Evolutionary conservation across 2,329 filamentous ascomycete species (phyloP).

Genomic region (Monilinia laxa): DNA sequence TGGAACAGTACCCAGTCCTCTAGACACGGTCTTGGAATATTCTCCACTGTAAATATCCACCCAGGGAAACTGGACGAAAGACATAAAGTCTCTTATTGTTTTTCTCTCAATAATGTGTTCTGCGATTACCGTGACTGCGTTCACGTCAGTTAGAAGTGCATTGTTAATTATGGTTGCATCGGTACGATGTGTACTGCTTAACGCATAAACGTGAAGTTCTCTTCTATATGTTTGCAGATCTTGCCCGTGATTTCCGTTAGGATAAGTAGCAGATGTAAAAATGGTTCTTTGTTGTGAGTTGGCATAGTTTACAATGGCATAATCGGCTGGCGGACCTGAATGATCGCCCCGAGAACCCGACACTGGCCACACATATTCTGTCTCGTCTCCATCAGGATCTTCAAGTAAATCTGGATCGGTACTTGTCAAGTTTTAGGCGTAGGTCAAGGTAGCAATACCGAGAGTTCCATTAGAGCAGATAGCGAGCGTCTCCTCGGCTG

Average conservation of each 20-base stretch:
- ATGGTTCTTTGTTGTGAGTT: neutral
- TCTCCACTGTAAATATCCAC: too few species aligned
- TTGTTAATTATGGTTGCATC: neutral
- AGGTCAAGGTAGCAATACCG: neutral
- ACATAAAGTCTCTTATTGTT: neutral
- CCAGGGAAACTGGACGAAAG: neutral
- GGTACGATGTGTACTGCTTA: neutral
- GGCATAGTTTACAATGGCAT: neutral
- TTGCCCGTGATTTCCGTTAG: neutral
- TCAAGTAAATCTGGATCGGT: neutral
- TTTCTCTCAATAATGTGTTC: neutral
- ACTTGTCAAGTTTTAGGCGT: neutral
- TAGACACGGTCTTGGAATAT: too few species aligned
- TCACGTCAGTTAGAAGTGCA: neutral
- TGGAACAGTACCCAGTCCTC: too few species aligned
- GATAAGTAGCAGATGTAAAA: neutral
- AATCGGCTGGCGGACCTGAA: neutral
- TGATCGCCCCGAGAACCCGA: neutral
- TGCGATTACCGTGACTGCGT: neutral
- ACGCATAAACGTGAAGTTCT: neutral
- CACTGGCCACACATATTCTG: neutral
- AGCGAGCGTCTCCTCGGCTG: neutral
- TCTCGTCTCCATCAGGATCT: neutral
- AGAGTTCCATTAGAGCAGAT: neutral
- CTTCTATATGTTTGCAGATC: neutral